These are phyloP conservation scores for Plasmopara muralis DNA, from an alignment of 352 stramenopile species.

Conservation along the genomic window DNA sequence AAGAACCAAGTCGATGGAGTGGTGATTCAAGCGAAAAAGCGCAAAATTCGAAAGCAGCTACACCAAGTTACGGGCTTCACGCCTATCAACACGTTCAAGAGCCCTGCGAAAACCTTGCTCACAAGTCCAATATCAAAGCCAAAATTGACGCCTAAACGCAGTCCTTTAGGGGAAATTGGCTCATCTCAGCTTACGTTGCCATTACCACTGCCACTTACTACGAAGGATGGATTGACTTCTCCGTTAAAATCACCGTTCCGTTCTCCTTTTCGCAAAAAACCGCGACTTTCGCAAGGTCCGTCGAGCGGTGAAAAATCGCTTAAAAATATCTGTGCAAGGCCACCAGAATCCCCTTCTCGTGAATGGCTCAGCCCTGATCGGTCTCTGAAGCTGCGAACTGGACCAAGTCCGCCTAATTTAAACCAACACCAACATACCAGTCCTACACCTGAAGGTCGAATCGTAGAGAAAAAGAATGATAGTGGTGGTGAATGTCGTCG, in stretches of 20 bases:
- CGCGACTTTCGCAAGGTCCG: constrained; percentile 30
- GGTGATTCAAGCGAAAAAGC: constrained; percentile 62
- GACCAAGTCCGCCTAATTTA: constrained; percentile 31
- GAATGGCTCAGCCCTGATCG: constrained; percentile 65
- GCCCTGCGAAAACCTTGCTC: constrained; percentile 33
- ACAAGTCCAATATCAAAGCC: constrained; percentile 34
- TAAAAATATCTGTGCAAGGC: constrained; percentile 3
- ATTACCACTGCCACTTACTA: constrained; percentile 37
- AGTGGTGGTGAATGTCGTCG: constrained; percentile 18
- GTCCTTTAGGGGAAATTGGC: constrained; percentile 37
- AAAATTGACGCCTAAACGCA: constrained; percentile 32
- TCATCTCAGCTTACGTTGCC: constrained; percentile 40
- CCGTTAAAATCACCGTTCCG: constrained; percentile 64
- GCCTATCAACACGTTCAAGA: constrained; percentile 63
- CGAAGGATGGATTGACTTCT: constrained; percentile 28
- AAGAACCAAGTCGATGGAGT: constrained; percentile 59
- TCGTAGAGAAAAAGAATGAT: constrained; percentile 10
- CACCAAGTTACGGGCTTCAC: constrained; percentile 54
- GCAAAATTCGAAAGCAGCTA: constrained; percentile 73
- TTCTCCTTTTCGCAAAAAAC: constrained; percentile 72
- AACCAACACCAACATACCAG: constrained; percentile 21
- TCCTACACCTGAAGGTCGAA: constrained; percentile 14
- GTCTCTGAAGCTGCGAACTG: constrained; percentile 28
- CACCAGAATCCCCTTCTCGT: constrained; percentile 29
- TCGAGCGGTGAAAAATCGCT: constrained; percentile 12